phyloP scores from a whole-genome alignment of 1,139 yeast genomes.

The Protomyces arabidopsidicola region DNA sequence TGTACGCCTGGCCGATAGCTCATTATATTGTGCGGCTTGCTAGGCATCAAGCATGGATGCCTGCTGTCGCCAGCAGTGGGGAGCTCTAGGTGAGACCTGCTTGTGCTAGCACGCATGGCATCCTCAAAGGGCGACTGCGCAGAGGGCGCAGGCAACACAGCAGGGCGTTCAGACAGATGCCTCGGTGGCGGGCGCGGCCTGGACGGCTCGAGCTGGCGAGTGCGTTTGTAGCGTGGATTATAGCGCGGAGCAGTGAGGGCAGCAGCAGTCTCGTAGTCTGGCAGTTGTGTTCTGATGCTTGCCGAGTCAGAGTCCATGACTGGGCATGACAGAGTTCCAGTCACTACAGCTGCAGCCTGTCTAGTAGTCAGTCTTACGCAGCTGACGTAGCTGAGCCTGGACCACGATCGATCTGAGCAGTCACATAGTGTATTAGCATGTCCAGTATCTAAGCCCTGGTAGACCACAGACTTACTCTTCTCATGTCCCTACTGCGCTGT shows the following conservation, averaged over 20 bases:
- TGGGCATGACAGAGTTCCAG: background rate
- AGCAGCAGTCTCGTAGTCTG: background rate
- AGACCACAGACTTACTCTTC: too few relatives aligned
- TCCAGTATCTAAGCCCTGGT: too few relatives aligned
- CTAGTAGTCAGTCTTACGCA: too few relatives aligned
- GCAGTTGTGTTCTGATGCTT: background rate
- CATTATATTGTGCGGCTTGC: background rate
- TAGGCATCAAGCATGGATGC: background rate
- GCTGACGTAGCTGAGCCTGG: too few relatives aligned
- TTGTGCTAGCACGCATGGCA: background rate
- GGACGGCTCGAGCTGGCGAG: background rate
- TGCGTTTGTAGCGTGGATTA: background rate
- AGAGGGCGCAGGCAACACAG: background rate
- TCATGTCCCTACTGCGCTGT: too few relatives aligned
- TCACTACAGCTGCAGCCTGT: too few relatives aligned
- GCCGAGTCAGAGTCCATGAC: background rate
- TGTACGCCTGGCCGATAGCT: background rate
- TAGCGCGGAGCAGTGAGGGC: background rate
- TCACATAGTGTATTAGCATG: too few relatives aligned
- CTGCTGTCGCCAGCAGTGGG: background rate
- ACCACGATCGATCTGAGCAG: too few relatives aligned
- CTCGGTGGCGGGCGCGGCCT: background rate
- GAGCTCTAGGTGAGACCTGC: background rate
- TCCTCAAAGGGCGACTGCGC: background rate
- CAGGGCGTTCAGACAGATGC: background rate